Evolutionary conservation across 2,329 filamentous ascomycete species (phyloP), one percentile per base, ranked within the genome.

Genomic region (Botryotinia globosa): DNA sequence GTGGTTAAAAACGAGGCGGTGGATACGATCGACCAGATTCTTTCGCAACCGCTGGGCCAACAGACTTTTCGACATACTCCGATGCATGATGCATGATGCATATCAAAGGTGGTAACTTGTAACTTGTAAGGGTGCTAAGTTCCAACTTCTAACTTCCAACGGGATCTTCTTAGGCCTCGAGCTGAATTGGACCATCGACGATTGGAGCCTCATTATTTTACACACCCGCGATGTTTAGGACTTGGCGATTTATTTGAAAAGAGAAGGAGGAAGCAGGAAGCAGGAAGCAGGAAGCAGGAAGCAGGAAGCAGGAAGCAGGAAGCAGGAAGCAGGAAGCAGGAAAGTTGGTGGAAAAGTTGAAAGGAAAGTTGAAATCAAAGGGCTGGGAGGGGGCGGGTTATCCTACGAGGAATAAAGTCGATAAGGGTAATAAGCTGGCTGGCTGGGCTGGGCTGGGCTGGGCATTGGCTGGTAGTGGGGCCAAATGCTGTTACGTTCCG

Each of bases 1-100:
- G 61, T 72, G 42, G 61, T 39, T 67, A 32, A 72, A 67, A 72
- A 58, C 66, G 48, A 72, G 69, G 69, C 69, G 69, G 69, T 72
- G 62, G 62, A 58, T 61, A 67, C 25, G 69, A 72, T 72, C 61
- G 62, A 20, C 69, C 16, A 44, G 51, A 67, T 67, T 67, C 51
- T 45, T 67, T 72, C 62, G 69, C 69, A 72, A 72, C 61, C 69
- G 51, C 37, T 6, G 62, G 48, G 48, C 69, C 61, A 71, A 25
- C 69, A 61, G 56, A 70, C 45, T 25, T 48, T 54, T 48, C 22
- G 39, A n/a, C 39, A 48, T 45, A 63, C 39, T 34, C 56, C 56
- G 34, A 71, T 65, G 69, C n/a, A n/a, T n/a, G n/a, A n/a, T n/a
- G n/a, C n/a, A n/a, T n/a, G 34, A 71, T 65, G 69, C 58, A 71